Evolutionary conservation across 768 basidiomycete species (phyloP), one percentile per base, ranked within the genome.

Genomic region (Suillus ampliporus): DNA sequence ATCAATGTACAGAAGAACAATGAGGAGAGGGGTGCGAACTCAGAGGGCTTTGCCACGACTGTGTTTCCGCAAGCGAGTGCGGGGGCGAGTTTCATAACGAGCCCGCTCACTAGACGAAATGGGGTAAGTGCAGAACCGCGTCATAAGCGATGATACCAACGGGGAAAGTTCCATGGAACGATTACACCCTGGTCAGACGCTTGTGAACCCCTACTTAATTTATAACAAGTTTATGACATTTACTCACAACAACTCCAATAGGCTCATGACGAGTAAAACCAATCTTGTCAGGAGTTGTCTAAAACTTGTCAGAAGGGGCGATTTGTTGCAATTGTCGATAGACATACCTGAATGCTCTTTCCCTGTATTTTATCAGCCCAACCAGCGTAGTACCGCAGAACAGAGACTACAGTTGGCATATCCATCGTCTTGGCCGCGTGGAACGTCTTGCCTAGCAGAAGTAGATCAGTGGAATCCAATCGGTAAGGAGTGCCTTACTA

Each of bases 281-380:
- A 40, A 64, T 23, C 76, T 86, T 87, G 4, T 59, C 57, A 52
- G 73, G 74, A 5, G 26, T 50, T 26, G 75, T 74, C 77, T 84
- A 54, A 17, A 62, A 64, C 13, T 37, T 5, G 23, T 53, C 3
- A 7, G 38, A 21, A 40, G 48, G 4, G 38, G 5, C 8, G 1
- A 13, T 14, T 23, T 23, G 14, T 35, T 38, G 31, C 10, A 44
- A 53, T 23, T 43, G 13, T 21, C 19, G 40, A 26, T 52, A 38
- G 56, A 11, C 23, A 3, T 19, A 70, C 71, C 65, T 94, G 91
- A 72, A 94, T 87, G 9, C 86, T 87, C 73, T 92, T 85, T 6
- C 91, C 92, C 5, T 83, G 79, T 58, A 90, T 77, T 78, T 96
- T 97, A 79, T 95, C 95, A 23, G 94, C 92, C 88, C 92, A 92